Evolutionary conservation across 495 filamentous ascomycete species (phyloP).

Genomic region (Pyrenula aspistea): DNA sequence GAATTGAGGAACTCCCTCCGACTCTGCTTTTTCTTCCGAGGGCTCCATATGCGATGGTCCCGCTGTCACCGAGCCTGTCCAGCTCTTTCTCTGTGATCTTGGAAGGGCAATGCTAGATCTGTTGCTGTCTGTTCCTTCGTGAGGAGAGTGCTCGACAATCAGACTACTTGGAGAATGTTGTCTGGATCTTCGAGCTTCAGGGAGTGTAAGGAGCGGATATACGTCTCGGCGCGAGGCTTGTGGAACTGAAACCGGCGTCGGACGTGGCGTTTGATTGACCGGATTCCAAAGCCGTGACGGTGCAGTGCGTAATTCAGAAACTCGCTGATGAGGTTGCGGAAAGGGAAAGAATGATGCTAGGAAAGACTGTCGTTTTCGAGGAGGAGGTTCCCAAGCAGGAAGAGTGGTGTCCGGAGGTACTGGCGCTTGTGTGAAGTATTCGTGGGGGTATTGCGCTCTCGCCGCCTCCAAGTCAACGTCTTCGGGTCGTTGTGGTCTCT

Average conservation of each 20-base stretch:
- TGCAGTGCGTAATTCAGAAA: conserved; percentile 19
- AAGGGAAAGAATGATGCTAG: conserved; percentile 13
- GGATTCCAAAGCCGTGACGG: conserved; percentile 33
- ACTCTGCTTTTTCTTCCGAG: conserved; percentile 34
- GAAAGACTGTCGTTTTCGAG: conserved; percentile 13
- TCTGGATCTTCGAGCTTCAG: conserved; percentile 51
- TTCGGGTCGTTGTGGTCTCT: conserved; percentile 1
- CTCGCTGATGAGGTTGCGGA: conserved; percentile 12
- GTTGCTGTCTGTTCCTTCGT: conserved; percentile 40
- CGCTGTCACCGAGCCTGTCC: background rate
- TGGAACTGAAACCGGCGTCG: conserved; percentile 24
- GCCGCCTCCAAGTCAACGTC: background rate
- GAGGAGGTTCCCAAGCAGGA: background rate
- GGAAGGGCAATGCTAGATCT: conserved; percentile 60
- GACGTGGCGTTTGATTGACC: conserved; percentile 36
- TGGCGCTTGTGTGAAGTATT: background rate
- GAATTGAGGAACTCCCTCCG: conserved; percentile 7
- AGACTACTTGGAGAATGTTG: conserved; percentile 46
- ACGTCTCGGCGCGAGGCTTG: conserved; percentile 37
- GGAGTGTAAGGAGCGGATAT: conserved; percentile 56
- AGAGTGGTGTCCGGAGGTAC: background rate
- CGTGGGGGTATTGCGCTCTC: conserved; percentile 1
- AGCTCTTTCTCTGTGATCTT: conserved; percentile 33
- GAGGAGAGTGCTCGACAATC: conserved; percentile 47
- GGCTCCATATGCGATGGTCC: conserved; percentile 10